These are phyloP conservation scores for Colletotrichum sp. DNA, from an alignment of 2,329 filamentous ascomycete genomes.

Conservation along the genomic window DNA sequence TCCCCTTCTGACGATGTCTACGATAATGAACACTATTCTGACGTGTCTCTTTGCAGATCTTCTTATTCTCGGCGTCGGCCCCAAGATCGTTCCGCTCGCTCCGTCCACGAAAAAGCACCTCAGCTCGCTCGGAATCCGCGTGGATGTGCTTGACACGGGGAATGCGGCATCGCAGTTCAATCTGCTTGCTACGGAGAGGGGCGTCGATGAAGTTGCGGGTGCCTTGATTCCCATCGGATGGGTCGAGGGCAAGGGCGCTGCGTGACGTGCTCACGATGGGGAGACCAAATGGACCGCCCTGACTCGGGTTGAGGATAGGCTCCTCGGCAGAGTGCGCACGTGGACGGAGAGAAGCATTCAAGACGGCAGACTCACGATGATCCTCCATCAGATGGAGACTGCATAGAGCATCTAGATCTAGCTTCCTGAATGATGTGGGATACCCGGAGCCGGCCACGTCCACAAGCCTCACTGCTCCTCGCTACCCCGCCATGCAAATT, in stretches of 20 bases:
- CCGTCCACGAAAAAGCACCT: slow-evolving; percentile 76
- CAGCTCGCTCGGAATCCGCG: slow-evolving; percentile 77
- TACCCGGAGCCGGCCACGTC: background rate
- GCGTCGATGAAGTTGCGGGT: slow-evolving; percentile 83
- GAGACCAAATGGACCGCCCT: background rate
- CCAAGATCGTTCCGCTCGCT: slow-evolving; percentile 75
- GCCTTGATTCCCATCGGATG: slow-evolving; percentile 88
- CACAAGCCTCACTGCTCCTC: background rate
- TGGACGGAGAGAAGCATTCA: background rate
- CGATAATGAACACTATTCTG: background rate
- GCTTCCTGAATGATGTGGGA: background rate
- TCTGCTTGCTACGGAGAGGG: slow-evolving; percentile 90
- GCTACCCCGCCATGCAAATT: background rate
- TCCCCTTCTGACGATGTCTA: background rate
- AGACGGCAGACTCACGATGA: background rate
- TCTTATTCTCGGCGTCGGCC: slow-evolving; percentile 86
- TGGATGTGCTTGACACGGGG: slow-evolving; percentile 90
- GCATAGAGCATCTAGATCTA: background rate
- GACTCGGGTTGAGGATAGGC: background rate
- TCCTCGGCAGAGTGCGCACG: background rate
- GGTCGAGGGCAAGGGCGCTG: slow-evolving; percentile 63
- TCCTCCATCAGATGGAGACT: background rate
- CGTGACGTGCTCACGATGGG: background rate
- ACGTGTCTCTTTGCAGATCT: slow-evolving; percentile 64
- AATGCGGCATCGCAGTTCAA: slow-evolving; percentile 97